These are phyloP conservation scores for Keithomyces neogunnii DNA, from an alignment of 2,329 filamentous ascomycete species.

Conservation along the genomic window DNA sequence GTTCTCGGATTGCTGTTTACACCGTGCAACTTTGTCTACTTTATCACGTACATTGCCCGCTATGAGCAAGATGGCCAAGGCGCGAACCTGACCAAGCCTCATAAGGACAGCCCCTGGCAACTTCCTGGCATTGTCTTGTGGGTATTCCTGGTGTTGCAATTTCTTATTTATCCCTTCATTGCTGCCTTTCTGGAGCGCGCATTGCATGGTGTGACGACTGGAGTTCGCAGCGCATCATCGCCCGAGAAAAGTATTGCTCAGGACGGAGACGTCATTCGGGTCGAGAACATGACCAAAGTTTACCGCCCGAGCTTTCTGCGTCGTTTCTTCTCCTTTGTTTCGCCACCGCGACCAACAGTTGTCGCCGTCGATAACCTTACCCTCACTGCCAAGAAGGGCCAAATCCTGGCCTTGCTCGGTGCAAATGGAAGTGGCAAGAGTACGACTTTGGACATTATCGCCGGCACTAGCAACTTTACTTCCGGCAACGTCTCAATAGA, in stretches of 20 bases:
- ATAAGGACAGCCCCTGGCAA: constrained; percentile 58
- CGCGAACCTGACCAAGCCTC: constrained; percentile 52
- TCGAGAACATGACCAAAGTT: constrained; percentile 60
- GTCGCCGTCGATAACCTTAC: constrained; percentile 70
- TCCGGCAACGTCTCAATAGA: constrained; percentile 71
- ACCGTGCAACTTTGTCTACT: constrained; percentile 82
- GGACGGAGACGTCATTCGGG: constrained; percentile 19
- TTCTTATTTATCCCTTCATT: constrained; percentile 57
- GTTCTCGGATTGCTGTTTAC: constrained; percentile 71
- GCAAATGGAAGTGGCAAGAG: constrained; percentile 89
- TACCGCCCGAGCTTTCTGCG: constrained; percentile 61
- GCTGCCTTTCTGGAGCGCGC: constrained; percentile 62
- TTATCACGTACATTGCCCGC: constrained; percentile 65
- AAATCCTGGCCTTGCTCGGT: constrained; percentile 79
- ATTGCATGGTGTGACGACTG: constrained; percentile 42
- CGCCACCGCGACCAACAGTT: constrained; percentile 36
- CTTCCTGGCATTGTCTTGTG: constrained; percentile 66
- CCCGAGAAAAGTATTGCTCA: constrained; percentile 56
- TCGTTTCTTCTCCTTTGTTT: constrained; percentile 31
- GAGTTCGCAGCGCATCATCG: constrained; percentile 11
- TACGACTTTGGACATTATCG: constrained; percentile 81
- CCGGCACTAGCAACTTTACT: constrained; percentile 70
- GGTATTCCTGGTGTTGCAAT: constrained; percentile 66
- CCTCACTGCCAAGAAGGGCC: constrained; percentile 65
- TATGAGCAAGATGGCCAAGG: constrained; percentile 59